Base-by-base conservation (phyloP, 257 asterid genomes). In the Marsdenia floribunda region DNA sequence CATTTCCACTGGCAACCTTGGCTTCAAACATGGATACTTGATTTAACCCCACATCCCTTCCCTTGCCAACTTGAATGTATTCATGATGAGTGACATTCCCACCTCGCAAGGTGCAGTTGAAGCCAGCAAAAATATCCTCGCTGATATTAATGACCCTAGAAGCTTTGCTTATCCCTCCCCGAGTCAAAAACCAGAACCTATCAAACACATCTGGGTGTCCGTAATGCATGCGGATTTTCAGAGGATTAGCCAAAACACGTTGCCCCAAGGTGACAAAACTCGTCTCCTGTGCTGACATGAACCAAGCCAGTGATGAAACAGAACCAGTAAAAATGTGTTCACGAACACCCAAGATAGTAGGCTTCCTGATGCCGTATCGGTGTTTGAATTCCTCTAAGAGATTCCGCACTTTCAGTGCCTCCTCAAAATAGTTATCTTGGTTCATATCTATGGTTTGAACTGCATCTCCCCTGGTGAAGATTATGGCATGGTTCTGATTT, bases 81-180 rank as follows among this genome's bases (percentile, higher is more conserved):
- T 95, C 99, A 50, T 95, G 99, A 82, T 95, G 99, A 68, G 99
- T 95, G 75, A 90, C 85, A 86, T 89, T 92, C 52, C 99, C 99
- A 66, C 99, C 99, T 81, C 99, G 84, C 89, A 95, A 75, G 16
- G 99, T 95, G 86, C 99, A 95, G 78, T 95, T 95, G 86, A 95
- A 95, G 70, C 99, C 99, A 74, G 99, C 99, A 83, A 95, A 95
- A 77, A 95, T 95, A 77, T 95, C 99, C 85, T 95, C 99, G 58
- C 99, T 95, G 79, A 95, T 95, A 79, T 95, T 95, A 77, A 95
- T 95, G 73, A 95, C 97, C 78, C 90, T 85, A 66, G 99, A 95
- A 83, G 99, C 99, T 82, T 95, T 95, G 96, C 99, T 95, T 77
- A 95, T 80, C 82, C 99, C 99, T 76, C 98, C 99, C 54, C 99